phyloP scores from a whole-genome alignment of 169 alveolate genomes.

The Babesia divergens region DNA sequence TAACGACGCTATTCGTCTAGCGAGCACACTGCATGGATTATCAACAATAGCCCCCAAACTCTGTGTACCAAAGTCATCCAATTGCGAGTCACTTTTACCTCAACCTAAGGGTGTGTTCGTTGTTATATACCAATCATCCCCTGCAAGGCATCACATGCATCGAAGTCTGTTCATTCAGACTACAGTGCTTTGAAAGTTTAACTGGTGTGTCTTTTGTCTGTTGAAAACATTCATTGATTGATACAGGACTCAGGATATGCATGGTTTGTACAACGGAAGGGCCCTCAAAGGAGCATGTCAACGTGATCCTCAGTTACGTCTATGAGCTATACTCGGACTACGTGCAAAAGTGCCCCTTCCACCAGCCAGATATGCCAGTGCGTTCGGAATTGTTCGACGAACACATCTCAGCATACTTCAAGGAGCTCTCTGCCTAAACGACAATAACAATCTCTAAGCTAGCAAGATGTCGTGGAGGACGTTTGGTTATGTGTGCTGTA shows the following conservation, averaged over 20 bases:
- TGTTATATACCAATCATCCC: constrained; percentile 52
- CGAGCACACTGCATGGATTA: constrained; percentile 92
- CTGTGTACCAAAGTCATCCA: constrained; percentile 63
- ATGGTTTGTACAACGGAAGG: constrained; percentile 53
- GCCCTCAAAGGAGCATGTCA: constrained; percentile 64
- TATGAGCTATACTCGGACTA: constrained; percentile 88
- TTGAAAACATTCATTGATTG: neutral
- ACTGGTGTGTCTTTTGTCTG: constrained; percentile 75
- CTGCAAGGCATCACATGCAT: constrained; percentile 84
- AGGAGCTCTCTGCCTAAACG: constrained; percentile 16
- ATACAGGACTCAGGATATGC: constrained; percentile 36
- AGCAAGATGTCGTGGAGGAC: constrained; percentile 47
- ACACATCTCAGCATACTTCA: constrained; percentile 35
- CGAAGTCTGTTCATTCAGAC: constrained; percentile 83
- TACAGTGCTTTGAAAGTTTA: constrained; percentile 87
- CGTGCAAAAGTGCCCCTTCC: constrained; percentile 91
- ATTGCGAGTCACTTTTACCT: constrained; percentile 11
- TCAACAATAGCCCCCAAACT: constrained; percentile 88
- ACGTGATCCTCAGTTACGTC: constrained; percentile 75
- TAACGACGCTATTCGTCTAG: constrained; percentile 88
- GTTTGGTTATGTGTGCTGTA: constrained; percentile 49
- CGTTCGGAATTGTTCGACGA: constrained; percentile 68
- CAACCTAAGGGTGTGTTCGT: constrained; percentile 51
- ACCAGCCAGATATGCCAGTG: constrained; percentile 90
- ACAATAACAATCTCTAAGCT: neutral